These are phyloP conservation scores for Exophiala dermatitidis DNA, from an alignment of 2,329 filamentous ascomycete genomes.

Conservation along the genomic window DNA sequence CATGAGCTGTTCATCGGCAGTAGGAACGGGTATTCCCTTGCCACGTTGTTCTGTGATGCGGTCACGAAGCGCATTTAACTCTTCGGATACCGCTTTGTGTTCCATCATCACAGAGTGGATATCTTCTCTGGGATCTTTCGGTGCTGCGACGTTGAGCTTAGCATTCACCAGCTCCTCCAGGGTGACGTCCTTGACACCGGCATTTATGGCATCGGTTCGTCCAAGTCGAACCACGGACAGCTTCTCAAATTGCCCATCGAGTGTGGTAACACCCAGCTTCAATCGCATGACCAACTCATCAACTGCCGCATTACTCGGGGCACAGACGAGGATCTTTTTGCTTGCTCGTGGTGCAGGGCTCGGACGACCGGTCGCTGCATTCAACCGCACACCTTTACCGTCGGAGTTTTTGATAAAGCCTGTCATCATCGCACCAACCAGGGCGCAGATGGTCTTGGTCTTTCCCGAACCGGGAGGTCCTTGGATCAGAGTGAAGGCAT, in stretches of 20 bases:
- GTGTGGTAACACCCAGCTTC: constrained; percentile 76
- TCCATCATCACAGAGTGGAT: constrained; percentile 63
- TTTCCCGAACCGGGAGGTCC: constrained; percentile 95
- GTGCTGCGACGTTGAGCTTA: constrained; percentile 49
- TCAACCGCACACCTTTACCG: constrained; percentile 39
- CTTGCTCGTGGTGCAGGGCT: constrained; percentile 36
- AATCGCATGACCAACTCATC: constrained; percentile 92
- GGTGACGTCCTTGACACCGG: constrained; percentile 80
- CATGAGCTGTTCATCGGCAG: constrained; percentile 63
- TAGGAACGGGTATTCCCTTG: constrained; percentile 39
- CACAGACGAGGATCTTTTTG: constrained; percentile 91
- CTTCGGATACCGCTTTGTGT: constrained; percentile 54
- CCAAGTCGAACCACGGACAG: constrained; percentile 86
- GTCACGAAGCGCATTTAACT: constrained; percentile 63
- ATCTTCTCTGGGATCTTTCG: constrained; percentile 43
- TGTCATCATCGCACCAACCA: constrained; percentile 80
- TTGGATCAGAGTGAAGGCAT: constrained; percentile 94
- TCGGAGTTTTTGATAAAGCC: constrained; percentile 47
- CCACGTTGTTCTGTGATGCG: constrained; percentile 62
- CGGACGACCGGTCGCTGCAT: constrained; percentile 15
- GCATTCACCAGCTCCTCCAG: constrained; percentile 83
- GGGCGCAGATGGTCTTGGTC: constrained; percentile 95
- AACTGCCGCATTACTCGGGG: constrained; percentile 96
- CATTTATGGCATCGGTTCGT: constrained; percentile 85
- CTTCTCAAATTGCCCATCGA: constrained; percentile 62